Conservation (phyloP, 1,139 yeast genomes). For the Tardiomyces blankii region DNA sequence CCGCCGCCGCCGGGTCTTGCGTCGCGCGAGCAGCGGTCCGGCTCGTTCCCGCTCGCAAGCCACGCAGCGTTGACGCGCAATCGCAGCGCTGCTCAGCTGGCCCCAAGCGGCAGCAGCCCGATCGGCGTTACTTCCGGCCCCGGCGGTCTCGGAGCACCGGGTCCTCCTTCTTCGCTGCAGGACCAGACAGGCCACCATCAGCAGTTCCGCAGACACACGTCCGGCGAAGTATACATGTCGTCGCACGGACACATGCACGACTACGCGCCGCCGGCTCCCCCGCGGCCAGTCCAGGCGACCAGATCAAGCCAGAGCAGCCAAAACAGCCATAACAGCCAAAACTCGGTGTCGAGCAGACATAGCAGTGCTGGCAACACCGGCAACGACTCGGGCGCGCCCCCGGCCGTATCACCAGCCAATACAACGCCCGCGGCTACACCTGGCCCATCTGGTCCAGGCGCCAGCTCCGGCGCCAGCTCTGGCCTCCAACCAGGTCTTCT, state of each 20-base stretch:
- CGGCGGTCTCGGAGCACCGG: too few relatives aligned
- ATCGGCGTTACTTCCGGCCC: too few relatives aligned
- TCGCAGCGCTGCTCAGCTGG: neutral
- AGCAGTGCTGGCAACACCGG: neutral
- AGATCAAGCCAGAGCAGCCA: neutral
- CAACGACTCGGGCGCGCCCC: neutral
- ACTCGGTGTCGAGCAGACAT: neutral
- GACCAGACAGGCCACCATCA: neutral
- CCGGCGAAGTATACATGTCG: neutral
- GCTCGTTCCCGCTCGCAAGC: neutral
- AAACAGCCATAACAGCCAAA: neutral
- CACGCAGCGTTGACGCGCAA: neutral
- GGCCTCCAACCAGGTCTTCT: neutral
- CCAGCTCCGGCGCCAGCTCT: neutral
- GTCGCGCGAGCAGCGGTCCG: neutral
- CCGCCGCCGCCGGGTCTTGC: neutral
- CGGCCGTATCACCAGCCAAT: too few relatives aligned
- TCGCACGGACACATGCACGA: neutral
- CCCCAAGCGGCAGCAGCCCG: too few relatives aligned
- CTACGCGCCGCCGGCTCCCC: neutral
- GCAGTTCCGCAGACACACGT: neutral
- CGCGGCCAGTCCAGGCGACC: neutral
- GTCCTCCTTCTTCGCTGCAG: neutral
- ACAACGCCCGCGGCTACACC: too few relatives aligned
- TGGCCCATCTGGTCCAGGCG: too few relatives aligned